phyloP scores from a whole-genome alignment of 192 early-diverging fungal genomes.

The Coemansia sp. region DNA sequence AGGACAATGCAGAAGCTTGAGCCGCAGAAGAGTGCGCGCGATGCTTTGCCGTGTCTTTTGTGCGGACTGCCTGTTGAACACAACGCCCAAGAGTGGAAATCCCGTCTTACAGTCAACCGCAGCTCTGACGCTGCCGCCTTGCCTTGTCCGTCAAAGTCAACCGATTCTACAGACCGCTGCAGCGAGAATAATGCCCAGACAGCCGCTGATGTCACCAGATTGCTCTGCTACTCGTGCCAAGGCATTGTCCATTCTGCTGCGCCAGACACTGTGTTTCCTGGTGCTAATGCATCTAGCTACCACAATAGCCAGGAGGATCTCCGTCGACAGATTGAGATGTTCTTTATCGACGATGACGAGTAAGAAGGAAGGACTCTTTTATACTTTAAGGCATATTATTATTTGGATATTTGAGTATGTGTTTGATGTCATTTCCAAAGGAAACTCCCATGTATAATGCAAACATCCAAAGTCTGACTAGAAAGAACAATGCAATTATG shows the following conservation, averaged over 20 bases:
- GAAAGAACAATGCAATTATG: no score
- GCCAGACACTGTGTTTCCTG: constrained; percentile 31
- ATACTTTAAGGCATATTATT: no score
- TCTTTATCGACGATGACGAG: constrained; percentile 61
- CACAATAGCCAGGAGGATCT: constrained; percentile 41
- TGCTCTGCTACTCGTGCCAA: constrained; percentile 48
- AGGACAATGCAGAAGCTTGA: constrained; percentile 78
- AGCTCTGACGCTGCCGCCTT: neutral
- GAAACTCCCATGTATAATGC: no score
- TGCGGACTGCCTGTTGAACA: constrained; percentile 65
- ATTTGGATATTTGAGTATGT: neutral
- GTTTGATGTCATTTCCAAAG: neutral
- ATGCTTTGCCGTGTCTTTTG: constrained; percentile 52
- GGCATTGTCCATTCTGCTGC: constrained; percentile 25
- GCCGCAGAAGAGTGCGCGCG: constrained; percentile 49
- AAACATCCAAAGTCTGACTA: no score
- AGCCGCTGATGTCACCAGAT: constrained; percentile 18
- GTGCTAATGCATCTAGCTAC: neutral
- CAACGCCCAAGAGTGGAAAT: constrained; percentile 33
- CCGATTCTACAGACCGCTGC: neutral
- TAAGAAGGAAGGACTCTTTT: neutral
- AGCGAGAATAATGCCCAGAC: neutral
- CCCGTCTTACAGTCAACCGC: constrained; percentile 31
- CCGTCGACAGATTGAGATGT: constrained; percentile 64
- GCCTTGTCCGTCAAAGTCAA: neutral